Base-by-base conservation (phyloP, 2,329 filamentous ascomycete species). In the Fusarium duplospermum region DNA sequence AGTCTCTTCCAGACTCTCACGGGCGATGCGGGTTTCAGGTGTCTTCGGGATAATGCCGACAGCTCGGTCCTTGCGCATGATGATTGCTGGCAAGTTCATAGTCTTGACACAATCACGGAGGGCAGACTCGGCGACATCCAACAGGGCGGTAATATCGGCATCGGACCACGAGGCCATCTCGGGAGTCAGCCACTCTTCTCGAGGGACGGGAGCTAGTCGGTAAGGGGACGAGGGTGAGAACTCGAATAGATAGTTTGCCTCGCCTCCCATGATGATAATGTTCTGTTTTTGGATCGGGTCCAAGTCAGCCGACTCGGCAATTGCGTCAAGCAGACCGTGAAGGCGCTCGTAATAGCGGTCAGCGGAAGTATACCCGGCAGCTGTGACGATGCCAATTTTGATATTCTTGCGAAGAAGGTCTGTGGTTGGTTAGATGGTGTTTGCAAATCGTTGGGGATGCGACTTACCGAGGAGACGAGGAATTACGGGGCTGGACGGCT, bases 1-100 rank as follows among this genome's bases (percentile, higher is more conserved):
- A 0, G 96, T 98, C 85, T 99, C 96, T 82, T 99, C 96, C 20
- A 99, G 89, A 67, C 93, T 93, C 84, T 99, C 96, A 20, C 96
- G 91, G 33, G 93, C 90, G 79, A 98, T 94, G 64, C 91, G 92
- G 20, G 89, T 86, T 2, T 89, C 88, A 2, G 90, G 84, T 1
- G 89, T 83, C 81, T 77, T 92, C 2, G 93, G 93, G 70, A 94
- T 89, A 77, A 96, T 93, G 71, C 94, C 94, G 0, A 96, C 93
- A 9, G 94, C 93, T 22, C 96, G 91, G 80, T 97, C 93, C 84
- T 99, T 99, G 70, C 96, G 92, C 66, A 98, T 87, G 8, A 98
- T 87, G 1, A 88, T 87, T 10, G 95, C 96, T 0, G 94, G 92
- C 22, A 99, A 89, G 69, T 91, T 90, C 84, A 99, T 89, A 58